Evolutionary conservation across 441 rosid genomes (phyloP).

Genomic region (Corymbia citriodora): DNA sequence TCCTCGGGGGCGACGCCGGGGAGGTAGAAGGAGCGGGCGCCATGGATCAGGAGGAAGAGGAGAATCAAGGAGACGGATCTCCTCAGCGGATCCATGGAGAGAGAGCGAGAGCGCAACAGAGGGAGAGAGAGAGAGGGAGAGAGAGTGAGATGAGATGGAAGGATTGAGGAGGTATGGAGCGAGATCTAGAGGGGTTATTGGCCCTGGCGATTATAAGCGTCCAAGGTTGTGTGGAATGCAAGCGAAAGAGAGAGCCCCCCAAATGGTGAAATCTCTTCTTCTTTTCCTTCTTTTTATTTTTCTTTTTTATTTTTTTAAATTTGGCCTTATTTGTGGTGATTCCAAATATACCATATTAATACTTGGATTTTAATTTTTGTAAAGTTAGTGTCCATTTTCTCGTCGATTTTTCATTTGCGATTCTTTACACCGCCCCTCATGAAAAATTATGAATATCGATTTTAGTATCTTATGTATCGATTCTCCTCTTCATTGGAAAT

Average conservation of each 20-base stretch:
- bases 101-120: neutral
- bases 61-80: neutral
- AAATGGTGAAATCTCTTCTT: neutral
- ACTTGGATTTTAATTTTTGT: neutral
- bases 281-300: accelerated
- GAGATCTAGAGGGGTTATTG: neutral
- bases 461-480: neutral
- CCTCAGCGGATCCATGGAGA: neutral
- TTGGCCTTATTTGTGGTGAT: neutral
- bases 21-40: conserved; percentile 45
- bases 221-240: neutral
- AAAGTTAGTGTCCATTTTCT: neutral
- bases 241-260: neutral
- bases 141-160: neutral
- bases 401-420: neutral
- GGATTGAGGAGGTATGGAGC: accelerated
- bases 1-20: conserved; percentile 62
- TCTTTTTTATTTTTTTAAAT: neutral
- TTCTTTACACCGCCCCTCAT: neutral
- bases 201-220: neutral
- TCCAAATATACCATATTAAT: neutral
- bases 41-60: conserved; percentile 32
- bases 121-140: neutral
- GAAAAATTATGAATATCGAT: neutral
- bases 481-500: neutral